phyloP scores from a whole-genome alignment of 106 monocot genomes.

The Phalaenopsis equestris region DNA sequence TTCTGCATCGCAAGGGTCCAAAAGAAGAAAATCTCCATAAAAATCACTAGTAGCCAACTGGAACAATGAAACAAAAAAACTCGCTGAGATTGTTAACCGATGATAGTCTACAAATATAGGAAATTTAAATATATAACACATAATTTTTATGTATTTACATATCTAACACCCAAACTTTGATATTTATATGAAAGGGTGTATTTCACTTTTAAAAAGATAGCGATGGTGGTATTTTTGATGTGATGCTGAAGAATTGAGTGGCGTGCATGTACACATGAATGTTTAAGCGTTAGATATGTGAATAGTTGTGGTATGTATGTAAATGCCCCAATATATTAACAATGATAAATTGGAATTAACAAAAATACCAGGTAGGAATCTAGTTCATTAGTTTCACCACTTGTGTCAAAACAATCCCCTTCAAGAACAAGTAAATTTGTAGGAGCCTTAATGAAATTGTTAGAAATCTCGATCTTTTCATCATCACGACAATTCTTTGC shows the following conservation, averaged over 20 bases:
- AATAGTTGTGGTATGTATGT: too few species aligned
- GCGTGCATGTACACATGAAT: too few species aligned
- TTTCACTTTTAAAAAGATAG: too few species aligned
- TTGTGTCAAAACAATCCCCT: conserved; percentile 67
- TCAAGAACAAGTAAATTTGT: conserved; percentile 80
- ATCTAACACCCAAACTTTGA: too few species aligned
- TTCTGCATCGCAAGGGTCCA: conserved; percentile 81
- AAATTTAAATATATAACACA: too few species aligned
- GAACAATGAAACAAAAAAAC: conserved; percentile 6
- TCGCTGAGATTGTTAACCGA: conserved; percentile 1
- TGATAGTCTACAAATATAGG: neutral
- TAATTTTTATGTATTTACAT: too few species aligned
- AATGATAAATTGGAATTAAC: neutral
- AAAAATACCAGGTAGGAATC: conserved; percentile 73
- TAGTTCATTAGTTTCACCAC: conserved; percentile 58
- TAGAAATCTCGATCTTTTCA: conserved; percentile 24
- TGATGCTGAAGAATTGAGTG: too few species aligned
- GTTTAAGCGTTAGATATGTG: too few species aligned
- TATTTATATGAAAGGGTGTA: too few species aligned
- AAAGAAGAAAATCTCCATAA: conserved; percentile 81
- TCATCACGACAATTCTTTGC: conserved; percentile 52
- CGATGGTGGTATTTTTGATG: too few species aligned
- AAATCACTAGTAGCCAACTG: conserved; percentile 87
- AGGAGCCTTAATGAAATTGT: conserved; percentile 49
- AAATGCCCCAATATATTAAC: neutral